These are phyloP conservation scores for Juncus effusus DNA, from an alignment of 176 grass and related monocot genomes.

Conservation along the genomic window DNA sequence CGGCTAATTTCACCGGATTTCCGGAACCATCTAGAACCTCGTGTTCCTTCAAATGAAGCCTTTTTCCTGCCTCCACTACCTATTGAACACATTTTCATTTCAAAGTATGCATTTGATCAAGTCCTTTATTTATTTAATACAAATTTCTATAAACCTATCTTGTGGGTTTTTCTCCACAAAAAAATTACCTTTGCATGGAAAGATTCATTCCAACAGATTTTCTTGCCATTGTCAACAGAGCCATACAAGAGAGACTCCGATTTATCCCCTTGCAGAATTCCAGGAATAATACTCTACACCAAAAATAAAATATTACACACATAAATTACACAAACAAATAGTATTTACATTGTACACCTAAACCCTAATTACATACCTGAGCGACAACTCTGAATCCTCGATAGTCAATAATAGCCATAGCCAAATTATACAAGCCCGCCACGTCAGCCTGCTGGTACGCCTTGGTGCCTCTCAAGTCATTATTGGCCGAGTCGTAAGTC, in stretches of 20 bases:
- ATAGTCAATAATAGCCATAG: conserved; percentile 98
- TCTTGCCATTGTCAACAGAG: conserved; percentile 99
- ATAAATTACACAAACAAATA: not conserved
- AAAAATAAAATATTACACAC: not conserved
- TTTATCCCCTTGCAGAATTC: conserved; percentile 99
- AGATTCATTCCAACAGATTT: conserved; percentile 93
- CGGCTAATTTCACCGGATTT: conserved; percentile 86
- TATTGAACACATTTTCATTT: conserved; percentile 31
- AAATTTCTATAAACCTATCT: not conserved
- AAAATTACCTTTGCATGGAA: conserved; percentile 83
- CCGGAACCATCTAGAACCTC: conserved; percentile 89
- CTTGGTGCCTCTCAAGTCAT: conserved; percentile 97
- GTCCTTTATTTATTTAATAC: not conserved
- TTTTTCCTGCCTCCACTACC: conserved; percentile 90
- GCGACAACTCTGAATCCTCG: conserved; percentile 97
- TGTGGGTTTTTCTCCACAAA: not conserved
- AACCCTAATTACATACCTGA: conserved; percentile 45
- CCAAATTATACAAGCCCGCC: conserved; percentile 93
- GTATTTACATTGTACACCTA: not conserved
- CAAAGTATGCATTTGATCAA: not conserved
- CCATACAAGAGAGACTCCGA: conserved; percentile 94
- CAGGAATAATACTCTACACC: conserved; percentile 94
- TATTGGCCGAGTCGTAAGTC: conserved; percentile 98
- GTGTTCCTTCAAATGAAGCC: conserved; percentile 91
- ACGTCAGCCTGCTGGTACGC: conserved; percentile 98